Base-by-base conservation (phyloP, 306 rosid species). In the Canavalia gladiata region DNA sequence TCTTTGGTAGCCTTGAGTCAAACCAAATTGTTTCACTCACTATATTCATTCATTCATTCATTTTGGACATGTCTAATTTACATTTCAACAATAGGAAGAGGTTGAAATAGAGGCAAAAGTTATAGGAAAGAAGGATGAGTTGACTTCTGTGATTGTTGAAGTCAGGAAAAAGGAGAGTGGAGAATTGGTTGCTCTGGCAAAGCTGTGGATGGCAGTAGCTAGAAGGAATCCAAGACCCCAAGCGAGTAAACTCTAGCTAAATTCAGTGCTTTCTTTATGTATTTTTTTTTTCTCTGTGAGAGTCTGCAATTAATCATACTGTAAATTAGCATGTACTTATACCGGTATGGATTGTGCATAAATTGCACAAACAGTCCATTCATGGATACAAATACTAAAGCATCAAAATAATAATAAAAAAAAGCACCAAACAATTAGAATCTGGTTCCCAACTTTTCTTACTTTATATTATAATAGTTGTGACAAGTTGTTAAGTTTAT, bases 61-160 rank as follows among this genome's bases (percentile, higher is more conserved):
- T 8, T 55, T 54, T 8, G 8, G 0, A 39, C 43, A 11, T 49
- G 30, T 50, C 43, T 60, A 11, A 6, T 60, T 33, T 78, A 43
- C 8, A 42, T 50, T 74, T 41, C 35, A 34, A 55, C 64, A 35
- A 57, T 81, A 87, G 91, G 90, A 86, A 80, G 88, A 84, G 80
- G 81, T 87, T 35, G 88, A 84, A 71, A 34, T 86, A 9, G 84
- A 72, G 54, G 91, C 87, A 42, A 85, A 84, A 63, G 83, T 83
- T 42, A 28, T 77, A 65, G 87, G 58, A 58, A 18, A 70, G 58
- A 83, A 65, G 78, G 87, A 68, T 25, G 75, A 71, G 7, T 58
- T 87, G 33, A 73, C 47, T 7, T 70, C 82, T 34, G 84, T 82
- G 52, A 75, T 73, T 64, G 86, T 90, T 52, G 72, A 86, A 57